Evolutionary conservation across 345 rosid genomes (phyloP), one percentile per base, ranked within the genome.

Genomic region (Eutrema heterophyllum): DNA sequence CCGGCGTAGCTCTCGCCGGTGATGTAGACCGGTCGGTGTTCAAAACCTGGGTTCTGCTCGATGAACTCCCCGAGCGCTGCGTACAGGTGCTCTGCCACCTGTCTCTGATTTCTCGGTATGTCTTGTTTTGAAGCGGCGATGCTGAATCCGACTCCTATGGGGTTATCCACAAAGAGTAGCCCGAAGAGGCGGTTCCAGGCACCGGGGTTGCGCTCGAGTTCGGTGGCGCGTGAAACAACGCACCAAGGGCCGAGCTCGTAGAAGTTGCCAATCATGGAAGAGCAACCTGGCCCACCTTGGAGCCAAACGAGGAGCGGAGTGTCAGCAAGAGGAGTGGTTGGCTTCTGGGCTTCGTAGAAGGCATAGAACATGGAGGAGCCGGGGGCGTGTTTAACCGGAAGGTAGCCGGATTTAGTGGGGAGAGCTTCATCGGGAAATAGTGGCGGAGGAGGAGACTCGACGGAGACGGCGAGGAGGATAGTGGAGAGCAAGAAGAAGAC

Each of bases 221-320:
- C 60, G 5, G 71, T 77, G 36, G 52, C 43, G 55, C 64, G 50
- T 45, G 90, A 74, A n/a, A 68, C 36, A 3, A 65, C 75, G 32
- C 83, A 90, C 88, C 88, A 93, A 4, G 96, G 96, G 9, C 98
- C 98, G 3, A 89, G 92, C 73, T 93, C 97, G 72, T 85, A 75
- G 73, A 88, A 86, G 84, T 91, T 93, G 10, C 89, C 98, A 11
- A 67, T 77, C 98, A 93, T 91, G 81, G 97, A 90, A 70, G 97
- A 93, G 81, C 98, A 92, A 30, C 96, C 96, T 48, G 96, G 98
- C 26, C 96, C 96, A 39, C 96, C 98, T 75, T 88, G 95, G 50
- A 90, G 97, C 97, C 97, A 93, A 48, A 90, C 77, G 30, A 93
- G 79, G 48, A 90, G 84, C 0, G 96, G 98, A 72, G 88, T 86